Conservation (phyloP, 495 filamentous ascomycete species). For the Staphylotrichum longicolle region DNA sequence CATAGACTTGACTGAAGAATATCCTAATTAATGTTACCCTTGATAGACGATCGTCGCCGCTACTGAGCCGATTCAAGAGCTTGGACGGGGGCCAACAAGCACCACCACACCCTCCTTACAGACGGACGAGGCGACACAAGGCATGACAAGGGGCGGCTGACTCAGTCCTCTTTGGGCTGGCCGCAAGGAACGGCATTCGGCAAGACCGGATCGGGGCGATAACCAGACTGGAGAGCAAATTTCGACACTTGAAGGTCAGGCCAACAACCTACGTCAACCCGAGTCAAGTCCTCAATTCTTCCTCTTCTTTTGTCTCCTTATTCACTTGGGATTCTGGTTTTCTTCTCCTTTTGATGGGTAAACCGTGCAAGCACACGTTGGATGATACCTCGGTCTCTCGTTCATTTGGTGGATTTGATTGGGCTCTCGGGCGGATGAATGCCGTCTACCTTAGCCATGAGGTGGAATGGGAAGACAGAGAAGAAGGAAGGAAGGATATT, state of each 20-base stretch:
- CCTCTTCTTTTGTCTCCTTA: too few relatives aligned
- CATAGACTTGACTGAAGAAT: conserved; percentile 6
- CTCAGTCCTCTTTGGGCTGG: neutral
- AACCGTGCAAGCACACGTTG: too few relatives aligned
- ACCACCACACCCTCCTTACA: neutral
- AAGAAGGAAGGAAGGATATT: too few relatives aligned
- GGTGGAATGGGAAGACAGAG: too few relatives aligned
- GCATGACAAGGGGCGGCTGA: neutral
- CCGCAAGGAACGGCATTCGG: conserved; percentile 1
- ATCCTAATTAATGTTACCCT: conserved; percentile 19
- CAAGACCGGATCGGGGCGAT: too few relatives aligned
- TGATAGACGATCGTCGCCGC: conserved; percentile 26
- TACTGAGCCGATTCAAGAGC: conserved; percentile 3
- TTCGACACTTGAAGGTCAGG: too few relatives aligned
- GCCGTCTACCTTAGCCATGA: too few relatives aligned
- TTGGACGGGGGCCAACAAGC: neutral
- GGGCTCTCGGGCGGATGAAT: neutral
- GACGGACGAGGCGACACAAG: neutral
- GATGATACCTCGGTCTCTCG: neutral
- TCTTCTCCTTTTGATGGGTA: too few relatives aligned
- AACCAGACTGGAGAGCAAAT: too few relatives aligned
- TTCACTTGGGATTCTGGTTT: too few relatives aligned
- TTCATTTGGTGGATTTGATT: neutral
- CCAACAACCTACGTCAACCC: too few relatives aligned
- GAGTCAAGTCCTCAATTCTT: too few relatives aligned